Evolutionary conservation across 2,329 filamentous ascomycete genomes (phyloP), one percentile per base, ranked within the genome.

Genomic region (Rosellinia necatrix): DNA sequence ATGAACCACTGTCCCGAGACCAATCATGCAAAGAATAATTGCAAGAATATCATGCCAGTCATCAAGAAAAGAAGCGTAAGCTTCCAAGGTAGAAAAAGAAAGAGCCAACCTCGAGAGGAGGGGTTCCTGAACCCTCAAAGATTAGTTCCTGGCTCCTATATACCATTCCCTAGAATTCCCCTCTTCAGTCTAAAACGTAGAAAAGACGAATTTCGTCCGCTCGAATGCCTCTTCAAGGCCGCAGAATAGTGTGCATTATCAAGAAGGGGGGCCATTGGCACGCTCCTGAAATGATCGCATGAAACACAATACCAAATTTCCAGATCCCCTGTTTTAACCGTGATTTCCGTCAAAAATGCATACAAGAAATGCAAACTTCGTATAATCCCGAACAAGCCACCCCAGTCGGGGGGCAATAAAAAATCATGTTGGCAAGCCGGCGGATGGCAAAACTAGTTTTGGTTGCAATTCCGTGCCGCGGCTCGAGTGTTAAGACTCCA

Each of bases 11-110:
- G 32, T 44, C 19, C 51, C 37, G 37, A 32, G 58, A 49, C 56
- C 55, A 24, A 42, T n/a, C 57, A 56, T 59, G 59, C 62, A 58
- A 59, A 49, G 53, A 41, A 55, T 42, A 56, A 51, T 30, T 43
- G 40, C 48, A 47, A 41, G 43, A 46, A 44, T 34, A 61, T 69
- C 67, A 62, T 70, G 57, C 66, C 60, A 63, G 56, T 70, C 68
- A 50, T 70, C 27, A 69, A 64, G 49, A 40, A 61, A n/a, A 51
- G 55, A 67, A 67, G 56, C 47, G 47, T 40, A 50, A 57, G 46
- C 59, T 30, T 60, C 24, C 13, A 56, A 22, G n/a, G n/a, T 12
- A 27, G 35, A 37, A 22, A 37, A 34, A 42, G 27, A 19, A 21
- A 46, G 48, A 56, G 56, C 54, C 43, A 27, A 32, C 32, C 55